Base-by-base conservation (phyloP, 2,329 filamentous ascomycete species). In the Neonectria faginata region DNA sequence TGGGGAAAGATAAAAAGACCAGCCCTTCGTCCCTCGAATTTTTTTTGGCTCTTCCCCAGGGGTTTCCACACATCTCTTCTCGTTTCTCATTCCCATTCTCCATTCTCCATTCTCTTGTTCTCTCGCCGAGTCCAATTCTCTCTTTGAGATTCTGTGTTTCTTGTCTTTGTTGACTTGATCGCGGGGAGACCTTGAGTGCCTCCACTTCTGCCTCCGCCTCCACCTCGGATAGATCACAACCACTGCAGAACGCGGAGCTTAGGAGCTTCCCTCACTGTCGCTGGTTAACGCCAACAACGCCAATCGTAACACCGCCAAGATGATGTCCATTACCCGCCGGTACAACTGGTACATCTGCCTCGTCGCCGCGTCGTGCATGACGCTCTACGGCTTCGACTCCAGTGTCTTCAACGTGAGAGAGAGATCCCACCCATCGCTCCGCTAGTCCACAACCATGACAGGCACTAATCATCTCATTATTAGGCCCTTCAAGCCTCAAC, bases 321-420 rank as follows among this genome's bases (percentile, higher is more conserved):
- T 81, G 79, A 66, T 73, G 52, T 73, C 57, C 69, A 76, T 75
- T 61, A 79, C 75, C 65, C 77, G 77, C 61, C 55, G 48, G 57
- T 74, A 74, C 69, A 74, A 73, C 67, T 74, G 72, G 72, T 91
- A 89, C 80, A 88, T 91, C 69, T 89, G 88, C 64, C 81, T 91
- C 59, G 87, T 92, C 68, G 90, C 90, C 61, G 89, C 90, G 73
- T 88, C 89, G 76, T 92, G 89, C 77, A 92, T 92, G 90, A 89
- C 92, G 22, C 83, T 92, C 48, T 92, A 92, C 75, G 90, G 90
- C 62, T 92, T 92, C 75, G 90, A 92, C 83, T 89, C 90, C 1
- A 91, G 89, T 41, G 89, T 91, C 51, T 92, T 89, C 82, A 92
- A 92, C 76, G 89, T 70, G 65, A 56, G 36, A 39, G 36, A 39